Base-by-base conservation (phyloP, 2,329 filamentous ascomycete genomes). In the Exserohilum turcica region DNA sequence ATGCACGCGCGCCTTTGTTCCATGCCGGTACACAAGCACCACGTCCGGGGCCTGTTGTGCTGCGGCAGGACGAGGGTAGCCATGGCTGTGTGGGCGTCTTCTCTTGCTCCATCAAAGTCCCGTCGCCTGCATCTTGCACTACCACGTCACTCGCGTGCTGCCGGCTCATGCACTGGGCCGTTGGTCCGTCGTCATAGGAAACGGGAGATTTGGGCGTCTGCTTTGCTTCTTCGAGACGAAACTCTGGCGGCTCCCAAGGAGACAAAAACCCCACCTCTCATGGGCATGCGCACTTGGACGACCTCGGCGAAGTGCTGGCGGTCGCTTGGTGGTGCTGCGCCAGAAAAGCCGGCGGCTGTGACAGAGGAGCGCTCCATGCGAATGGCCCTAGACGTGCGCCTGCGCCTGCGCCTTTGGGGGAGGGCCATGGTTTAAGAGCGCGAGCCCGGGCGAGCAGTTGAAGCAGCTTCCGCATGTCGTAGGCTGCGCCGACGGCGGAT, bases 221-320 rank as follows among this genome's bases (percentile, higher is more conserved):
- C 12, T 4, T 31, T 24, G 32, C 27, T 19, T 19, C 16, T 24
- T 24, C 9, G 16, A 42, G 51, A 45, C 42, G 27, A 54, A 39
- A 45, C 37, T 40, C 35, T 43, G 57, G 48, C 54, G 56, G 55
- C 21, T 12, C 38, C 48, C 56, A 43, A 18, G 13, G 32, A 5
- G 4, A 24, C 4, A 35, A 52, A 54, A 54, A 35, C 58, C 57
- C 63, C 63, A 60, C 63, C 58, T 67, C 57, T 67, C 50, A 57
- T 45, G 42, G 33, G 48, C 47, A 48, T 43, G 24, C 35, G 38
- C 54, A 52, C 48, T n/a, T 46, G 52, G 46, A 43, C 39, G 15
- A 37, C 51, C 46, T 54, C 51, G 51, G 51, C 51, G 35, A 50
- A 31, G 39, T 40, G 28, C 44, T 39, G 40, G 27, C 40, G 19